These are phyloP conservation scores for Pseudocohnilembus persalinus DNA, from an alignment of 169 alveolate species.

Conservation along the genomic window DNA sequence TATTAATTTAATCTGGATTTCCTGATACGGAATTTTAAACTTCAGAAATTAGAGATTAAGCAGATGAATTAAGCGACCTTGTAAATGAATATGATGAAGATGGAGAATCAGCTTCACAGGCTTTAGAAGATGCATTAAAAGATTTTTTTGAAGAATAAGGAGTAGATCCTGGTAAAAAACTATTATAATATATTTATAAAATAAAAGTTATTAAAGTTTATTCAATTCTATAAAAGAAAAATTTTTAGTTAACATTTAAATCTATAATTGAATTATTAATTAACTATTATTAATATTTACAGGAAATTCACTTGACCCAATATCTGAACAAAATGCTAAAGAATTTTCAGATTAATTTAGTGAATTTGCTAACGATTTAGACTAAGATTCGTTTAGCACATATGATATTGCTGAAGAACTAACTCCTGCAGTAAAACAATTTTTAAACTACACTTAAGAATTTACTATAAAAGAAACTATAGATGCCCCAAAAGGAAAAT, in stretches of 20 bases:
- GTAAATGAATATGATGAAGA: background rate
- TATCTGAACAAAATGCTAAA: background rate
- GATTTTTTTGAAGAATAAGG: background rate
- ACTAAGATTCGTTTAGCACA: constrained; percentile 8
- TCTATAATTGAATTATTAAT: no score
- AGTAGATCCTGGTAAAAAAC: constrained; percentile 9
- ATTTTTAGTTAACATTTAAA: no score
- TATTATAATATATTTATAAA: background rate
- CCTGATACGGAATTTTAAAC: background rate
- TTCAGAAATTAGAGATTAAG: background rate
- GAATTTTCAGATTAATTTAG: constrained; percentile 4
- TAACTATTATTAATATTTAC: no score
- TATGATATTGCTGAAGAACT: constrained; percentile 3
- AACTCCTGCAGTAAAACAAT: background rate
- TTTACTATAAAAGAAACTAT: constrained; percentile 60
- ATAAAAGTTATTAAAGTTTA: background rate
- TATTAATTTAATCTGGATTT: no score
- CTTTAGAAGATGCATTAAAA: background rate
- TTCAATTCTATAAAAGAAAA: background rate
- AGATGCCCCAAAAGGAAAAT: constrained; percentile 72
- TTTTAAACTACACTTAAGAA: constrained; percentile 36
- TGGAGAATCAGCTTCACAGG: background rate
- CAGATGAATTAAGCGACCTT: background rate
- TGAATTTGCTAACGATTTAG: background rate
- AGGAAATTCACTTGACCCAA: background rate